These are phyloP conservation scores for Kluyveromyces marxianus DNA, from an alignment of 1,139 yeast species.

Conservation along the genomic window DNA sequence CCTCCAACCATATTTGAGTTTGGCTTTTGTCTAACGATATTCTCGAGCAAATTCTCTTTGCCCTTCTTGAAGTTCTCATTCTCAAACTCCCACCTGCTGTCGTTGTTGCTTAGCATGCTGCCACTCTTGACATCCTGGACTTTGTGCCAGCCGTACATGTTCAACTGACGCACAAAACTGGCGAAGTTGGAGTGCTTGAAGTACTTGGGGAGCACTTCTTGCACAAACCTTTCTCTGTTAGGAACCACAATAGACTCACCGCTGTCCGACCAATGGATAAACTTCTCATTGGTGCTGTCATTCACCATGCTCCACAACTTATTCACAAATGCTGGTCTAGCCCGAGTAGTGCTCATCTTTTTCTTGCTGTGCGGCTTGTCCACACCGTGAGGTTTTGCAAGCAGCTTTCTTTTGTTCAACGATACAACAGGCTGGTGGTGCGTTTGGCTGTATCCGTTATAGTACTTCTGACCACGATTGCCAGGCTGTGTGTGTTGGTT, in stretches of 20 bases:
- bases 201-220: conserved; percentile 76
- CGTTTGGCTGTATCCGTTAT: background rate
- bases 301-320: conserved; percentile 95
- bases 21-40: conserved; percentile 47
- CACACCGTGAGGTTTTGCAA: conserved; percentile 1
- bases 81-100: conserved; percentile 60
- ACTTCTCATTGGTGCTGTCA: conserved; percentile 58
- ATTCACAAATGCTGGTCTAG: conserved; percentile 81
- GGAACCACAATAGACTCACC: conserved; percentile 81
- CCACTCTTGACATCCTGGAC: conserved; percentile 48
- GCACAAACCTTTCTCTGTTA: conserved; percentile 82
- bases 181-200: conserved; percentile 94
- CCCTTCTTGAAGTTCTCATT: conserved; percentile 71
- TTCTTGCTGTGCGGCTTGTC: conserved; percentile 5
- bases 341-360: conserved; percentile 27
- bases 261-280: conserved; percentile 77
- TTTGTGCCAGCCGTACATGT: conserved; percentile 95
- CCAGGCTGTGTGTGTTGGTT: background rate
- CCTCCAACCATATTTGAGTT: conserved; percentile 1
- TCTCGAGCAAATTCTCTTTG: conserved; percentile 65
- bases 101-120: conserved; percentile 28
- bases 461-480: background rate
- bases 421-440: background rate
- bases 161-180: conserved; percentile 86
- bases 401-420: conserved; percentile 1